Base-by-base conservation (phyloP, 345 rosid genomes). In the Sapria himalayana region DNA sequence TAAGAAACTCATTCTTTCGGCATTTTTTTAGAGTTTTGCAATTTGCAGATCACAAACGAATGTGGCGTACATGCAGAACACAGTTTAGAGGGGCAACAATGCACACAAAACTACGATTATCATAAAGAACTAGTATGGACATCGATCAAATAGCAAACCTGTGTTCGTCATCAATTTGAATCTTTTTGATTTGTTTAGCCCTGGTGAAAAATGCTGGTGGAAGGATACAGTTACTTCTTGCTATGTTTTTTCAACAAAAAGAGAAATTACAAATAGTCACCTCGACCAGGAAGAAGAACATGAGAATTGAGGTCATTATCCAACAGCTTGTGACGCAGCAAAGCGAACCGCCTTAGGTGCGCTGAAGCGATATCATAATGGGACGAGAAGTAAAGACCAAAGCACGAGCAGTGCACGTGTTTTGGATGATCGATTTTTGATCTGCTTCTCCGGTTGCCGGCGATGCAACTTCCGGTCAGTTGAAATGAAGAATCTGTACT, bases 161-260 rank as follows among this genome's bases (percentile, higher is more conserved):
- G 60, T 76, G 96, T 39, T 66, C 73, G 60, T 85, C 96, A 68
- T 35, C 70, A 21, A 66, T 43, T 60, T 66, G 79, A 45, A 80
- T 76, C 58, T 61, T 70, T 79, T 74, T 59, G 40, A 60, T 52
- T 50, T 64, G 85, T 60, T 85, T 85, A 0, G 93, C 69, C 48
- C 79, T 65, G 1, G 89, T 79, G 47, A 80, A 64, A 46, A 84
- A 76, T 41, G 43, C 93, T 84, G 61, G n/a, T n/a, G n/a, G n/a
- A n/a, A n/a, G n/a, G n/a, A n/a, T n/a, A n/a, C n/a, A n/a, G n/a
- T n/a, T n/a, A n/a, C n/a, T n/a, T n/a, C n/a, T n/a, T n/a, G n/a
- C n/a, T n/a, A n/a, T n/a, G n/a, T n/a, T n/a, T n/a, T 15, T 15
- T 17, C 19, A 41, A 22, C 5, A 3, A 54, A 42, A 37, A 27